Percentiles rank a stretch among this genome's conserved stretches.
Conservation (phyloP, 495 filamentous ascomycete species). For the Talaromyces thailandensis region DNA sequence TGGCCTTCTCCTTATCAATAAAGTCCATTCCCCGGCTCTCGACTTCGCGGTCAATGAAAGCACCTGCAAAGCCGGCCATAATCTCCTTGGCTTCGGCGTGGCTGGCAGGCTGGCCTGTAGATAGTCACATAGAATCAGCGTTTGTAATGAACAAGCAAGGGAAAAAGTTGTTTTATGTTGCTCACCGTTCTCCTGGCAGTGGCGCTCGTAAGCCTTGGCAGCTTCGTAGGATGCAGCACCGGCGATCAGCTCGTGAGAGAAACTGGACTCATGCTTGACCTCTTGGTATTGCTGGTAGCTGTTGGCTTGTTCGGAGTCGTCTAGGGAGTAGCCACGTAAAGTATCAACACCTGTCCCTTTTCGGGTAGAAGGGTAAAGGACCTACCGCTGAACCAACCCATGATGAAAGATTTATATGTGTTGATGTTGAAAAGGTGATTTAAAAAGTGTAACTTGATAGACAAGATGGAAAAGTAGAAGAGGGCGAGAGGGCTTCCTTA, state of each 20-base stretch:
- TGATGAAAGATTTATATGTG: background rate
- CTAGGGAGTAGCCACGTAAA: constrained; percentile 5
- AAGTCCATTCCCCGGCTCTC: constrained; percentile 67
- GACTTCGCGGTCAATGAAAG: constrained; percentile 62
- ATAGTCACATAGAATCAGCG: background rate
- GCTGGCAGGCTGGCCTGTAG: constrained; percentile 47
- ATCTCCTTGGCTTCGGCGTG: constrained; percentile 67
- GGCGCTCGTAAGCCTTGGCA: constrained; percentile 63
- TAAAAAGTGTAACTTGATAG: background rate
- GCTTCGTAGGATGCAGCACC: constrained; percentile 66
- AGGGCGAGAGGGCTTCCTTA: background rate
- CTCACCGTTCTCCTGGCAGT: constrained; percentile 52
- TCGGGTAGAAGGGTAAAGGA: background rate
- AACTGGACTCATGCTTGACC: constrained; percentile 40
- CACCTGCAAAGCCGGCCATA: constrained; percentile 57
- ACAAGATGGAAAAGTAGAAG: background rate
- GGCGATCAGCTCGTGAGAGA: constrained; percentile 60
- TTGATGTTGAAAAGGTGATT: background rate
- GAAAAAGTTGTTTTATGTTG: background rate
- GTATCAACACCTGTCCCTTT: background rate
- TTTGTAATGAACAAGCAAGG: background rate
- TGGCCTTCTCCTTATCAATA: constrained; percentile 59
- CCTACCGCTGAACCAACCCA: constrained; percentile 19
- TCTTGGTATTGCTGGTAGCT: constrained; percentile 43
- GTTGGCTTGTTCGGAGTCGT: constrained; percentile 20